Evolutionary conservation across 768 basidiomycete species (phyloP), one percentile per base, ranked within the genome.

Genomic region (Boletus sp.): DNA sequence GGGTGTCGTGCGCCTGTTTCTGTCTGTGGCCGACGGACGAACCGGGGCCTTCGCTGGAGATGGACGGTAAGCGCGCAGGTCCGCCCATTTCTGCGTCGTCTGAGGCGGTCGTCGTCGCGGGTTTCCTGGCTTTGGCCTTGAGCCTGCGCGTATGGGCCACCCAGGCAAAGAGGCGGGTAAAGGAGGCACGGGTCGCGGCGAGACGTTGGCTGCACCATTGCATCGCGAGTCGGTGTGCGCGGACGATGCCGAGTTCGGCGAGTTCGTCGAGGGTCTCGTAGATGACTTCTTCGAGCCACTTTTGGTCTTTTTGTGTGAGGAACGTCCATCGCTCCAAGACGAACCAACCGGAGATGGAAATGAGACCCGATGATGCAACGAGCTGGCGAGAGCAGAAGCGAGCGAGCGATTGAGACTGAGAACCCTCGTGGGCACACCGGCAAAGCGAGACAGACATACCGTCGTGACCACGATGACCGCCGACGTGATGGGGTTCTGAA

Each of bases 381-480:
- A 68, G 58, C 69, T 70, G 50, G 23, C 1, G 8, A 43, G 17
- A 33, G 23, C 11, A 17, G 23, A 30, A 44, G 10, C 21, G 8
- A 23, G 17, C 1, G 7, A 25, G 34, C 5, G n/a, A 10, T 14
- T 25, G 17, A 37, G 43, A 25, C 25, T 29, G 10, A 47, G 52
- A 39, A 39, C 29, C 7, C 21, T 38, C 21, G 17, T 29, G 0
- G 5, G 27, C 40, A 33, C 9, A 34, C 23, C 1, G 15, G 3
- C 1, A 35, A 38, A 41, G 15, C 1, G 38, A 32, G 14, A 34
- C 33, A 27, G 27, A 60, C 70, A n/a, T 60, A 70, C 70, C 25
- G 89, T 90, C 63, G 87, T 79, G 33, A 89, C 78, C 3, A 89
- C 84, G 14, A 88, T 90, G 50, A 90, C 74, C 3, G 80, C 83